phyloP scores from a whole-genome alignment of 495 filamentous ascomycete genomes.

The Aspergillus sclerotiicarbonarius region DNA sequence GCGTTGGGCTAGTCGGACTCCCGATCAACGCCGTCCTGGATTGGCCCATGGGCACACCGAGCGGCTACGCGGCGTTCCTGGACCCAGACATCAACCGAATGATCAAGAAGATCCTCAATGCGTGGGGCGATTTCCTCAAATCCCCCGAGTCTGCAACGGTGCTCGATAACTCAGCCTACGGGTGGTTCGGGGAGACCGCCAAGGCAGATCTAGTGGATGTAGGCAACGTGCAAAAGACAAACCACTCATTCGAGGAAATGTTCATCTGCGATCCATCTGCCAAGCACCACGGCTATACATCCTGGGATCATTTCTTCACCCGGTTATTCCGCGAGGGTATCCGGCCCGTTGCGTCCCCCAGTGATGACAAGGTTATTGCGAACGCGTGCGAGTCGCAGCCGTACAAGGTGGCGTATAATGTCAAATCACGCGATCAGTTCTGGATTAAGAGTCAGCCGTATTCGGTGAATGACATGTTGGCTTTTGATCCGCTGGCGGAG shows the following conservation, averaged over 20 bases:
- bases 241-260: conserved; percentile 17
- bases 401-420: conserved; percentile 23
- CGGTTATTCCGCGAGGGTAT: conserved; percentile 52
- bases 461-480: conserved; percentile 54
- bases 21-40: conserved; percentile 69
- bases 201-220: conserved; percentile 33
- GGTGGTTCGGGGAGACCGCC: conserved; percentile 60
- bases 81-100: conserved; percentile 64
- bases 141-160: conserved; percentile 58
- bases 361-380: conserved; percentile 47
- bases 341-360: conserved; percentile 57
- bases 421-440: conserved; percentile 36
- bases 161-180: conserved; percentile 43
- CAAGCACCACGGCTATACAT: conserved; percentile 53
- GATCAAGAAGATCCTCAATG: conserved; percentile 66
- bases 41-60: conserved; percentile 70
- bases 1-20: conserved; percentile 62
- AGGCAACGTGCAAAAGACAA: conserved; percentile 10
- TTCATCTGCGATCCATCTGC: conserved; percentile 22
- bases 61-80: conserved; percentile 64
- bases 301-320: conserved; percentile 79
- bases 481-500: conserved; percentile 43
- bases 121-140: conserved; percentile 61
- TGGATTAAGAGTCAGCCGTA: conserved; percentile 42
- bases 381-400: conserved; percentile 65